Percentiles rank a stretch among this genome's conserved stretches.
Evolutionary conservation across 2,329 filamentous ascomycete genomes (phyloP).

Genomic region (Raffaelea arxii): DNA sequence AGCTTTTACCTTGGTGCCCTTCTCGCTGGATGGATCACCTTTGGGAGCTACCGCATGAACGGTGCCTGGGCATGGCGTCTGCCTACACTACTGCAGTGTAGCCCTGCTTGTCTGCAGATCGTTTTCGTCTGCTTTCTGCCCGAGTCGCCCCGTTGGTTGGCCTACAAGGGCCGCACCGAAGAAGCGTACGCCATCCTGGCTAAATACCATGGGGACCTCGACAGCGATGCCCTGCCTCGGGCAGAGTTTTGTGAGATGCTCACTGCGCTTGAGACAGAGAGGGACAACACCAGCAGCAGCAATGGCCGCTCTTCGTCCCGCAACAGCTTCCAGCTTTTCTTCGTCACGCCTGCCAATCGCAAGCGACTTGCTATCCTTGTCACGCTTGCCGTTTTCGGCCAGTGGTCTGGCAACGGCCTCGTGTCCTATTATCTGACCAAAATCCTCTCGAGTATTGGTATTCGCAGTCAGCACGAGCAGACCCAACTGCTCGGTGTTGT

Average conservation of each 20-base stretch:
- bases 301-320: no score
- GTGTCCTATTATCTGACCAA: conserved; percentile 8
- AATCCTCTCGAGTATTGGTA: conserved; percentile 4
- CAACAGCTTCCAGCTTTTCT: no score
- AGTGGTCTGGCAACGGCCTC: conserved; percentile 10
- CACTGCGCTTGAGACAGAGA: conserved; percentile 8
- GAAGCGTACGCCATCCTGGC: conserved; percentile 9
- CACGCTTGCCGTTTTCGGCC: conserved; percentile 10
- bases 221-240: conserved; percentile 8
- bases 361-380: conserved; percentile 11
- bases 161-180: conserved; percentile 12
- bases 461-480: background rate
- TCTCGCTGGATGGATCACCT: conserved; percentile 15
- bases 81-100: conserved; percentile 12
- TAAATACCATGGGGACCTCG: conserved; percentile 9
- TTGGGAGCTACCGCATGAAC: conserved; percentile 10
- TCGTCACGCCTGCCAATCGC: conserved; percentile 11
- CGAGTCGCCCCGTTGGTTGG: conserved; percentile 18
- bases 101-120: conserved; percentile 10
- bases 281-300: no score
- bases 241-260: conserved; percentile 11
- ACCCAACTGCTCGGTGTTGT: conserved; percentile 1
- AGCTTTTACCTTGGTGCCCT: background rate
- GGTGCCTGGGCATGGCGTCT: conserved; percentile 13
- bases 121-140: conserved; percentile 13